These are phyloP conservation scores for Lolium multiflorum DNA, from an alignment of 176 grass and related monocot species.

Conservation along the genomic window DNA sequence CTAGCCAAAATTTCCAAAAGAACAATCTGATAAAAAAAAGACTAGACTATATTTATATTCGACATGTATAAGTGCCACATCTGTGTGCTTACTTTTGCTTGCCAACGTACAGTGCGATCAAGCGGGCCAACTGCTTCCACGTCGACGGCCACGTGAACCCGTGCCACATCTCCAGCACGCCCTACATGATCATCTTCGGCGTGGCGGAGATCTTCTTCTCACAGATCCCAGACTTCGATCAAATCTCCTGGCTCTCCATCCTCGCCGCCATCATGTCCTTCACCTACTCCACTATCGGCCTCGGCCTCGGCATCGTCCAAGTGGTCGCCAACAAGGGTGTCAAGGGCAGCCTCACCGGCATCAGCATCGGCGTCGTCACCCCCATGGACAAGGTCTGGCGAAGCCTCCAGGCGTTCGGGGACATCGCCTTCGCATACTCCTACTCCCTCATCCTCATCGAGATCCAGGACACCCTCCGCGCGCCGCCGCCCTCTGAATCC, in stretches of 20 bases:
- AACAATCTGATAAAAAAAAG: too few relatives aligned
- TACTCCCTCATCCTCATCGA: conserved; percentile 99
- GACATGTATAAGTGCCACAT: too few relatives aligned
- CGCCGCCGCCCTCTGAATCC: conserved; percentile 62
- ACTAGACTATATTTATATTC: too few relatives aligned
- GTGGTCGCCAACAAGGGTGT: conserved; percentile 70
- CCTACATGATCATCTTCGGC: conserved; percentile 98
- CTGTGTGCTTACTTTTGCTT: not conserved
- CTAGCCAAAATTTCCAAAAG: too few relatives aligned
- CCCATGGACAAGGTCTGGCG: conserved; percentile 92
- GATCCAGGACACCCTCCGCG: conserved; percentile 77
- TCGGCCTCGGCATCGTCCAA: conserved; percentile 76
- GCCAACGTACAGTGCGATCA: conserved; percentile 57
- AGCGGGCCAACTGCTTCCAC: conserved; percentile 88
- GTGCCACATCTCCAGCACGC: conserved; percentile 77
- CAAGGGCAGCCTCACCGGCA: conserved; percentile 89
- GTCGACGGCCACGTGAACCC: conserved; percentile 65
- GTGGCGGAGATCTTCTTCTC: conserved; percentile 84
- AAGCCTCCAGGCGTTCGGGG: conserved; percentile 95
- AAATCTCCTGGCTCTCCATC: conserved; percentile 97
- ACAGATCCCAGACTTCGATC: conserved; percentile 93
- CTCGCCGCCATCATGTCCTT: conserved; percentile 94
- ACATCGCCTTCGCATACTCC: conserved; percentile 98
- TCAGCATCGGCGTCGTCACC: conserved; percentile 81
- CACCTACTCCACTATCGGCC: conserved; percentile 90